Evolutionary conservation across 352 stramenopile species (phyloP).

Genomic region (Phytophthora agathidicida): DNA sequence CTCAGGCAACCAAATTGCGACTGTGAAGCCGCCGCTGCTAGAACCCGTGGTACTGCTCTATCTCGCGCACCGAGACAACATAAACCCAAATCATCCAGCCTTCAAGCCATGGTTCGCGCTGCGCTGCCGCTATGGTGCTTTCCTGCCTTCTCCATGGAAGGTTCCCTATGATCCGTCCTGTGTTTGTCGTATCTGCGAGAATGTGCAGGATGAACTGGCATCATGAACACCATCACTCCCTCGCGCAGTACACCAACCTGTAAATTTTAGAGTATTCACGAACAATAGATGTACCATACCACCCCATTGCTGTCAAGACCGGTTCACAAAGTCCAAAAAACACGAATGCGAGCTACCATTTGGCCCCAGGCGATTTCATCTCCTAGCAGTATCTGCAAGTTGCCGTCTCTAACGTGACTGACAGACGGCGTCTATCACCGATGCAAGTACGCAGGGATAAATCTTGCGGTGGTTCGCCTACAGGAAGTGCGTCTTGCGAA

Average conservation of each 20-base stretch:
- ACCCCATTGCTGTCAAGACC: not conserved
- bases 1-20: conserved; percentile 46
- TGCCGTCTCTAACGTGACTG: conserved; percentile 30
- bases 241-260: conserved; percentile 24
- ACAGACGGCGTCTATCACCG: conserved; percentile 26
- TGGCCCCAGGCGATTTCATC: conserved; percentile 22
- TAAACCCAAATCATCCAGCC: conserved; percentile 55
- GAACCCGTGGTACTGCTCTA: conserved; percentile 65
- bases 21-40: conserved; percentile 54
- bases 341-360: conserved; percentile 36
- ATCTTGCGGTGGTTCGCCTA: conserved; percentile 35
- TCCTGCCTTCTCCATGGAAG: conserved; percentile 54
- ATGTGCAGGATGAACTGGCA: conserved; percentile 37
- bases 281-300: conserved; percentile 33
- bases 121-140: conserved; percentile 61
- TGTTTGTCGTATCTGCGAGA: conserved; percentile 63
- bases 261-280: conserved; percentile 10
- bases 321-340: conserved; percentile 14
- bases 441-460: conserved; percentile 15
- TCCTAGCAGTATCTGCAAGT: conserved; percentile 24
- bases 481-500: conserved; percentile 88
- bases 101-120: conserved; percentile 73
- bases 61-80: conserved; percentile 68
- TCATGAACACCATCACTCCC: conserved; percentile 13
- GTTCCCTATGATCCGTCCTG: conserved; percentile 61